Percentiles rank a stretch among this genome's conserved stretches.
These are phyloP conservation scores for Ramaria sp. DNA, from an alignment of 768 basidiomycete species.

Conservation along the genomic window DNA sequence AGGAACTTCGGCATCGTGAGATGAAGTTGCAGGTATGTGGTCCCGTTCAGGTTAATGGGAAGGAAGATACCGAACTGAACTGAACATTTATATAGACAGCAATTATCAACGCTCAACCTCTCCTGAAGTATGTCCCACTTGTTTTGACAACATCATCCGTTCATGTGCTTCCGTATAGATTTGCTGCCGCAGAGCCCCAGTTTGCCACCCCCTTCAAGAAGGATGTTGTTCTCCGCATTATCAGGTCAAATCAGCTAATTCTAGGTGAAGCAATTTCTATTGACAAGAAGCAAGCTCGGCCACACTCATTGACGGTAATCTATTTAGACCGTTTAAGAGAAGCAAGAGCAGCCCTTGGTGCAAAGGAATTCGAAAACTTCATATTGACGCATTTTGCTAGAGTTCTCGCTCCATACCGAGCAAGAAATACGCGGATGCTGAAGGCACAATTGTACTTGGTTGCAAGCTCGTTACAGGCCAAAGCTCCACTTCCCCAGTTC, in stretches of 20 bases:
- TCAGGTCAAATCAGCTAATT: constrained; percentile 17
- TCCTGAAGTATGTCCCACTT: constrained; percentile 13
- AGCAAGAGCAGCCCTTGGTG: constrained; percentile 12
- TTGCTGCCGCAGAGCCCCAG: constrained; percentile 17
- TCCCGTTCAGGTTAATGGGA: too few species aligned
- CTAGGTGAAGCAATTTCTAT: constrained; percentile 10
- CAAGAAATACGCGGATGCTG: constrained; percentile 11
- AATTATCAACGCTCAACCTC: constrained; percentile 15
- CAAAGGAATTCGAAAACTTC: constrained; percentile 12
- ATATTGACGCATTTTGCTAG: constrained; percentile 15
- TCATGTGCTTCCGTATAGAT: constrained; percentile 11
- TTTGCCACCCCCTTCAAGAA: constrained; percentile 15
- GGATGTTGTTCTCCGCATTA: constrained; percentile 8
- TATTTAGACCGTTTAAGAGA: constrained; percentile 14
- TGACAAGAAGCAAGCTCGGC: not conserved
- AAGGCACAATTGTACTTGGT: constrained; percentile 14
- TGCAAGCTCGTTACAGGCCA: constrained; percentile 16
- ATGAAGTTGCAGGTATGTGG: constrained; percentile 14
- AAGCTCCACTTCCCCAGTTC: constrained; percentile 16
- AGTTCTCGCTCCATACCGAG: constrained; percentile 15
- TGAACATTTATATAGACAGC: not conserved
- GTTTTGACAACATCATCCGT: not conserved
- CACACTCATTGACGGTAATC: not conserved
- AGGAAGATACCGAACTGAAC: not conserved
- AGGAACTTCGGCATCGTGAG: constrained; percentile 18